Evolutionary conservation across 2,329 filamentous ascomycete genomes (phyloP), one percentile per base, ranked within the genome.

Genomic region (Fusarium transvaalense): DNA sequence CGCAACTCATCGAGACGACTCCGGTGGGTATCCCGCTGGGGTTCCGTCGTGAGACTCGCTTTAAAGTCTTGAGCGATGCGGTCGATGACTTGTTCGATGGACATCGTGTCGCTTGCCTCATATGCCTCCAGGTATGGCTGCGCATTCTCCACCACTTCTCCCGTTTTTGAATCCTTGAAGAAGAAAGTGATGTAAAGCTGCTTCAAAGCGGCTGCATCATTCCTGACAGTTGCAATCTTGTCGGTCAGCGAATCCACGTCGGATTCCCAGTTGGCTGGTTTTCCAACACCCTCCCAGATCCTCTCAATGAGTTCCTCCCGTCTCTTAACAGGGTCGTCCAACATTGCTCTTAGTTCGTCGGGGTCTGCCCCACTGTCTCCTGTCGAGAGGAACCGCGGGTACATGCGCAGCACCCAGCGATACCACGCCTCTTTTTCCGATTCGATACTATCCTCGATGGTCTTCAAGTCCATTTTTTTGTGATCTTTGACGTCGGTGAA

Each of bases 381-480:
- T 10, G 76, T 73, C 27, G 76, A 74, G 21, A 82, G 74, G 60
- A 81, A 80, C 52, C 78, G 78, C 9, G 80, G 79, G 47, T 80
- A 77, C 56, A 71, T 76, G n/a, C 78, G 75, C 45, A 82, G 65
- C 5, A 81, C 79, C 75, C 79, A 83, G 56, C 83, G 81, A 59
- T 86, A 85, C 85, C 86, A 88, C 13, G 81, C 80, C 62, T 81
- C 80, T 71, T 85, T 86, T 72, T 87, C 85, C 29, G 81, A 81
- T 12, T 79, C 77, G 69, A 88, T 82, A 61, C 82, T 82, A 23
- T 80, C 78, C 67, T 88, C 85, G 39, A 88, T 82, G 19, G 74
- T 76, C 41, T 79, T 76, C 14, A 87, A 75, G 52, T 80, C 78
- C n/a, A 79, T 72, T 43, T 80, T 73, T 37, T 80, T 80, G 66